phyloP scores from a whole-genome alignment of 2,329 filamentous ascomycete species.

The Colletotrichum tropicale region DNA sequence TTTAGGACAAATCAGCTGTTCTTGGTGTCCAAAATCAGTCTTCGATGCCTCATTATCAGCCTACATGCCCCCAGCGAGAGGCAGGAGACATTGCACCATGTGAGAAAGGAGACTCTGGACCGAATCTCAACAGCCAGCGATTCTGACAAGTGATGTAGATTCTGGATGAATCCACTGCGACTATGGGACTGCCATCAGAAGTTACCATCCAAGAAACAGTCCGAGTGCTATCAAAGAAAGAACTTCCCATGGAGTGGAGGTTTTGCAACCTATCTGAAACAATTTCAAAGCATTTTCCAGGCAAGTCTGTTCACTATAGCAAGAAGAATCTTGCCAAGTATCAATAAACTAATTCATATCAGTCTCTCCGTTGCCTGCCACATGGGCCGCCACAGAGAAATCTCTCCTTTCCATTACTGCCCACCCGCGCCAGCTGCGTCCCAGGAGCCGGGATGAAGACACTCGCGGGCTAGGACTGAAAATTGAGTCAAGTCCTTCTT shows the following conservation, averaged over 20 bases:
- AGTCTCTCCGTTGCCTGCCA: not conserved
- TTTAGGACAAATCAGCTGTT: not conserved
- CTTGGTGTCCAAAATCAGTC: not conserved
- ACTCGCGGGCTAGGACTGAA: not conserved
- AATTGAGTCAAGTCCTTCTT: not conserved
- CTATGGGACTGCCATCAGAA: not conserved
- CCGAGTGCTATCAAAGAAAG: not conserved
- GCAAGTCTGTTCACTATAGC: not conserved
- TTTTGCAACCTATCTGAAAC: not conserved
- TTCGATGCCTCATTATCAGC: not conserved
- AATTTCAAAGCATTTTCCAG: not conserved
- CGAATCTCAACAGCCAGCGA: not conserved
- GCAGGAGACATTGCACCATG: not conserved
- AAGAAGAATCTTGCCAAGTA: not conserved
- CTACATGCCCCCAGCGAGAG: not conserved
- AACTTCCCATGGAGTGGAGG: not conserved
- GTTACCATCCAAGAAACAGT: not conserved
- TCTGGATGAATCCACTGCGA: not conserved
- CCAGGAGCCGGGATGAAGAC: not conserved
- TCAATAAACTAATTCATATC: not conserved
- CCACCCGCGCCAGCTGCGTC: not conserved
- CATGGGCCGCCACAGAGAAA: not conserved
- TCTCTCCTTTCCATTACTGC: not conserved
- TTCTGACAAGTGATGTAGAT: not conserved
- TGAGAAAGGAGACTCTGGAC: fast-evolving